Conservation (phyloP, 352 stramenopile species). For the Phytophthora colocasiae region DNA sequence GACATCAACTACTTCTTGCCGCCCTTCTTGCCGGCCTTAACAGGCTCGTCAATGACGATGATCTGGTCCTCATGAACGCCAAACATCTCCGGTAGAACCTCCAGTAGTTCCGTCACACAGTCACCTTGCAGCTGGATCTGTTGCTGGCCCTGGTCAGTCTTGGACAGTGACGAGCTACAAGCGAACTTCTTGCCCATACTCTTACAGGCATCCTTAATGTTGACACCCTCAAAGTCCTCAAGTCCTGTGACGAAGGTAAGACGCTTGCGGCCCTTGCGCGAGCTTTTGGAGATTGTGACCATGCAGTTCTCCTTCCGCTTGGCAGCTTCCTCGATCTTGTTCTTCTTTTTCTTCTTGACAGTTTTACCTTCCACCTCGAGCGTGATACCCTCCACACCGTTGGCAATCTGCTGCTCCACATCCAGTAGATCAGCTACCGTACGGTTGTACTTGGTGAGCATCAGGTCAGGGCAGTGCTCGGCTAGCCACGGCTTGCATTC, state of each 20-base stretch:
- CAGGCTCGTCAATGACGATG: constrained; percentile 69
- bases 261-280: constrained; percentile 81
- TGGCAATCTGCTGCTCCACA: constrained; percentile 81
- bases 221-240: constrained; percentile 81
- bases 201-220: constrained; percentile 87
- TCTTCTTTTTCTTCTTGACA: constrained; percentile 88
- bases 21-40: constrained; percentile 61
- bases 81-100: constrained; percentile 82
- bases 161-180: constrained; percentile 82
- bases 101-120: constrained; percentile 74
- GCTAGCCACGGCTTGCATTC: constrained; percentile 86
- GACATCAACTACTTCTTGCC: constrained; percentile 39
- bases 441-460: constrained; percentile 87
- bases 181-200: constrained; percentile 84
- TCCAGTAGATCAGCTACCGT: constrained; percentile 80
- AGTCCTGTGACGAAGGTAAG: constrained; percentile 85
- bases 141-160: constrained; percentile 76
- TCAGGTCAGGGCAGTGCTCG: constrained; percentile 74
- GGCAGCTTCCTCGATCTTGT: constrained; percentile 76
- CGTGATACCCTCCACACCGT: constrained; percentile 77
- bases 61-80: constrained; percentile 79
- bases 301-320: constrained; percentile 77
- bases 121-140: constrained; percentile 88
- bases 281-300: constrained; percentile 74
- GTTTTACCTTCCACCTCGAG: constrained; percentile 76